Evolutionary conservation across 768 basidiomycete genomes (phyloP).

Genomic region (Termitomyces sp.): DNA sequence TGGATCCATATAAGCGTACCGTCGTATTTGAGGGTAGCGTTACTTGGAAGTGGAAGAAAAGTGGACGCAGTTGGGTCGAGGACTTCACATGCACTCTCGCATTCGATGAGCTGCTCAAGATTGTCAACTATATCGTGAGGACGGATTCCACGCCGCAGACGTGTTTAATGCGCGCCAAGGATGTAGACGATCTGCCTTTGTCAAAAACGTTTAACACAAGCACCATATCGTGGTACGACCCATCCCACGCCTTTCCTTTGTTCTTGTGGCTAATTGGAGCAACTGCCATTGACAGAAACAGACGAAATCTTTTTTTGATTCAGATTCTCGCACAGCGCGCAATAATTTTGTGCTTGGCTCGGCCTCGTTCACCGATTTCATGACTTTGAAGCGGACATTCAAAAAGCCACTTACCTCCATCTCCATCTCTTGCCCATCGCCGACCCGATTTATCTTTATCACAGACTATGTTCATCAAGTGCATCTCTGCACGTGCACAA

Average conservation of each 20-base stretch:
- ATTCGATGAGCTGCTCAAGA: constrained; percentile 39
- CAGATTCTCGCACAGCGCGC: background rate
- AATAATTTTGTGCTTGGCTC: constrained; percentile 6
- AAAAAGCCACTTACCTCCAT: background rate
- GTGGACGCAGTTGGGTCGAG: constrained; percentile 38
- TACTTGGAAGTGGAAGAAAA: constrained; percentile 42
- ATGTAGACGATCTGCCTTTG: constrained; percentile 24
- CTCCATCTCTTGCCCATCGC: background rate
- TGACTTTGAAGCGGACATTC: constrained; percentile 1
- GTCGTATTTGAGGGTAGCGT: constrained; percentile 33
- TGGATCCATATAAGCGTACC: constrained; percentile 20
- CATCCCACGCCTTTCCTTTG: background rate
- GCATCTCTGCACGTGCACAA: background rate
- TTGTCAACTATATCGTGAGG: constrained; percentile 32
- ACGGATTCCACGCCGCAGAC: constrained; percentile 36
- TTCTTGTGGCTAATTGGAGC: background rate
- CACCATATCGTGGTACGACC: constrained; percentile 6
- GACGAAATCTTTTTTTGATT: background rate
- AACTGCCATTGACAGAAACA: background rate
- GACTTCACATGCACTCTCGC: constrained; percentile 41
- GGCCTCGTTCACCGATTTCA: constrained; percentile 9
- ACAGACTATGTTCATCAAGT: background rate
- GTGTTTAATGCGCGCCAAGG: constrained; percentile 43
- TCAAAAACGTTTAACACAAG: background rate
- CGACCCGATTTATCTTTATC: background rate